Conservation (phyloP, 2,329 filamentous ascomycete species). For the Fusarium acutatum region DNA sequence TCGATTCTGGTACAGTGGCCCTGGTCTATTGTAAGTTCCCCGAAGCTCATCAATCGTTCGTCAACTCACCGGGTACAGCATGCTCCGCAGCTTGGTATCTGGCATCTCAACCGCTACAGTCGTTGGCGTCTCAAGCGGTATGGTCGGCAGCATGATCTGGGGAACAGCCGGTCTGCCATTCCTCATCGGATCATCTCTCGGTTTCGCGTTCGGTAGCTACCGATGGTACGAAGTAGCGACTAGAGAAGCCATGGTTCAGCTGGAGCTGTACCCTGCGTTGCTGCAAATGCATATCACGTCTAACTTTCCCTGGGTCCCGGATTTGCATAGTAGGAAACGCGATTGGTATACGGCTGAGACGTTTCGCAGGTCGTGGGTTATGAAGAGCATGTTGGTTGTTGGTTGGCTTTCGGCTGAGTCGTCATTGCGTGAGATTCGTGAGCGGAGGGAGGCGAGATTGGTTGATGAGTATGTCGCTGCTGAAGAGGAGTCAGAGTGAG, state of each 20-base stretch:
- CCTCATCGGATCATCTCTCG: background rate
- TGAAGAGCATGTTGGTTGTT: constrained; percentile 5
- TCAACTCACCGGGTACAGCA: background rate
- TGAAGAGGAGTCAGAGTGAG: background rate
- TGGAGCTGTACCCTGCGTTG: background rate
- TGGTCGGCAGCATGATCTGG: constrained; percentile 7
- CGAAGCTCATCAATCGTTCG: fast-evolving
- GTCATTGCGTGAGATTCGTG: background rate
- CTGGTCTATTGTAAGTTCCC: background rate
- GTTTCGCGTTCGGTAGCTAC: background rate
- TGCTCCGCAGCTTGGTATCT: background rate
- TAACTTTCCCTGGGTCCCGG: background rate
- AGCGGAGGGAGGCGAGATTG: background rate
- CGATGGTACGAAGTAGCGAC: constrained; percentile 2
- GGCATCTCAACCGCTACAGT: background rate
- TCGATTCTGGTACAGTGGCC: background rate
- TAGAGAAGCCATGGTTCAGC: background rate
- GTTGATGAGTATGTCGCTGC: background rate
- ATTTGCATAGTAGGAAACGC: background rate
- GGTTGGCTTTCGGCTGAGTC: constrained; percentile 7
- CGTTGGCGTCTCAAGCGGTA: background rate
- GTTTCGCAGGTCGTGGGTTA: background rate
- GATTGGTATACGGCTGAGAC: background rate
- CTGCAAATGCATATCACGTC: background rate
- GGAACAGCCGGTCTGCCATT: background rate